These are phyloP conservation scores for Knoxdaviesia capensis DNA, from an alignment of 2,329 filamentous ascomycete genomes.

Conservation along the genomic window DNA sequence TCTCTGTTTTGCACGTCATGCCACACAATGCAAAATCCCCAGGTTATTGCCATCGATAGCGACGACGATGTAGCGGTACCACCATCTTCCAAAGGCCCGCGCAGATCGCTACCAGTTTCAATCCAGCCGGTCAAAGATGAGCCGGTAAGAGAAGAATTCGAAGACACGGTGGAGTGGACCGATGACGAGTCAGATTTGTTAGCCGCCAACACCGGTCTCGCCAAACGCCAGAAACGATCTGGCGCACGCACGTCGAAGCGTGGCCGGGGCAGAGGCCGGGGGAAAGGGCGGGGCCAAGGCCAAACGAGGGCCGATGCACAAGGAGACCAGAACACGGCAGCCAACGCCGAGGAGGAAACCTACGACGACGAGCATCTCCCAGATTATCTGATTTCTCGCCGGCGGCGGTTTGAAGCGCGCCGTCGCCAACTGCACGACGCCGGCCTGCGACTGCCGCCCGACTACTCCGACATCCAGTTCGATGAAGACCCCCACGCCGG, in stretches of 20 bases:
- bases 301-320: not conserved
- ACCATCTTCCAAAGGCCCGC: no score
- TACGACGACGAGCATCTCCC: constrained; percentile 27
- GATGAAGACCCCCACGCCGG: constrained; percentile 45
- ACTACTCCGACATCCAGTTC: constrained; percentile 56
- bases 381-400: constrained; percentile 50
- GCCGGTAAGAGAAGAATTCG: not conserved
- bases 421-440: constrained; percentile 38
- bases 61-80: no score
- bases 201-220: not conserved
- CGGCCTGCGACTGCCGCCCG: constrained; percentile 58
- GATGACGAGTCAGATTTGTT: constrained; percentile 1
- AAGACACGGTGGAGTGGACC: constrained; percentile 1
- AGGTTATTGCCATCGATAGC: no score
- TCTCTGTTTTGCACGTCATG: no score
- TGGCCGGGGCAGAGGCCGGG: not conserved
- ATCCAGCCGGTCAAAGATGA: no score
- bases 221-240: not conserved
- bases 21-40: no score
- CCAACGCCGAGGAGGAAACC: not conserved
- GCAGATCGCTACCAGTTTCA: no score
- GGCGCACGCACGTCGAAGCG: not conserved
- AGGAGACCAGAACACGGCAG: not conserved
- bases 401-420: constrained; percentile 46
- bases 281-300: not conserved